phyloP scores from a whole-genome alignment of 306 rosid species.

The Begonia peltatifolia region DNA sequence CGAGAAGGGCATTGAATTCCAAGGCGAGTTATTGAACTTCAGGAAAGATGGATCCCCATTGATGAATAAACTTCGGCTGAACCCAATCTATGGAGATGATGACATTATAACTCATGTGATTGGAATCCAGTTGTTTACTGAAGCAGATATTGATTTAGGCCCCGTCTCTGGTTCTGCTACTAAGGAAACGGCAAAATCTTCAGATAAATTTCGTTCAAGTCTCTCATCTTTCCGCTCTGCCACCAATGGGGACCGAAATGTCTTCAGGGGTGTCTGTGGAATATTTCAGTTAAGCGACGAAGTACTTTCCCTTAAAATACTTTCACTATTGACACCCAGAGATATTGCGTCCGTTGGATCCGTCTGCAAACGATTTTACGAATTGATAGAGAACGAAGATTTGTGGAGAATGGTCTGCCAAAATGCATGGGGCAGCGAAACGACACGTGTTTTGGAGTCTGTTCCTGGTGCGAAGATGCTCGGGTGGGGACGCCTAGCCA shows the following conservation, averaged over 20 bases:
- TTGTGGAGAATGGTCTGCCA: slow-evolving; percentile 98
- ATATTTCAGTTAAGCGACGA: slow-evolving; percentile 87
- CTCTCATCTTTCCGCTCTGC: slow-evolving; percentile 52
- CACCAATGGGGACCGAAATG: slow-evolving; percentile 60
- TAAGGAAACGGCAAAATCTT: slow-evolving; percentile 49
- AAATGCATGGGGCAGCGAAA: slow-evolving; percentile 98
- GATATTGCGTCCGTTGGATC: slow-evolving; percentile 94
- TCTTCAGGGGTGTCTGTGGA: slow-evolving; percentile 85
- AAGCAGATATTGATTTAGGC: slow-evolving; percentile 86
- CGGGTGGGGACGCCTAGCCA: slow-evolving; percentile 90
- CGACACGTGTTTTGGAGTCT: slow-evolving; percentile 83
- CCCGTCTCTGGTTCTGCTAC: slow-evolving; percentile 48
- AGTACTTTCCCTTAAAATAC: slow-evolving; percentile 83
- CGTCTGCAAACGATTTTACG: slow-evolving; percentile 64
- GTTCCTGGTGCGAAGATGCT: slow-evolving; percentile 97
- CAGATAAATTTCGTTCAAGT: slow-evolving; percentile 42
- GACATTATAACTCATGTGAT: slow-evolving; percentile 80
- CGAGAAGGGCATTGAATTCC: slow-evolving; percentile 84
- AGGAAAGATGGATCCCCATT: slow-evolving; percentile 97
- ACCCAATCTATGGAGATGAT: slow-evolving; percentile 91
- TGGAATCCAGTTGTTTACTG: slow-evolving; percentile 87
- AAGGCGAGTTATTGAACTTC: slow-evolving; percentile 92
- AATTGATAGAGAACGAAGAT: slow-evolving; percentile 71
- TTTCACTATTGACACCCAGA: slow-evolving; percentile 81
- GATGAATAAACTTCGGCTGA: slow-evolving; percentile 84